Percentiles rank a stretch among this genome's conserved stretches.
Evolutionary conservation across 2,329 filamentous ascomycete genomes (phyloP).

Genomic region (Sclerotinia minor): DNA sequence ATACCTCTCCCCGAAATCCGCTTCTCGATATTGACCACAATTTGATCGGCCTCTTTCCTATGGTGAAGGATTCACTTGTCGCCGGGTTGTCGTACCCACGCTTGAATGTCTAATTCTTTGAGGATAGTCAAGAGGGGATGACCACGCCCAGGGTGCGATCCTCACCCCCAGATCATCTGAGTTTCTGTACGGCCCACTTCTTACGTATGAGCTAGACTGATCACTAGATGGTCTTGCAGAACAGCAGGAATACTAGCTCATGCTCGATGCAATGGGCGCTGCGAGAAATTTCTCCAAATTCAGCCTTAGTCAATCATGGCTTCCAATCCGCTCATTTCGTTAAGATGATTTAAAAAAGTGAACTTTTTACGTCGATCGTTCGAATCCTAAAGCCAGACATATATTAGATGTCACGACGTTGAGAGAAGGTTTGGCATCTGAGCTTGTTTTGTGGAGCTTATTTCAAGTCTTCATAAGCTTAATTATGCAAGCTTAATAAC

Average conservation of each 20-base stretch:
- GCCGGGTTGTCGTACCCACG: not conserved
- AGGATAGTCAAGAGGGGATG: not conserved
- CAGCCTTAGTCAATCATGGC: not conserved
- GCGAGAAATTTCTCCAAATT: not conserved
- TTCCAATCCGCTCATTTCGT: not conserved
- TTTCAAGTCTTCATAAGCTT: not conserved
- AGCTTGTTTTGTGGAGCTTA: conserved; percentile 10
- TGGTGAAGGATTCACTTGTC: no score
- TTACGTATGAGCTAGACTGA: not conserved
- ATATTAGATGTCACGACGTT: not conserved
- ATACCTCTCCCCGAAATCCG: no score
- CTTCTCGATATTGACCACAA: not conserved
- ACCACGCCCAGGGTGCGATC: not conserved
- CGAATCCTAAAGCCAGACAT: not conserved
- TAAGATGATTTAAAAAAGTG: not conserved
- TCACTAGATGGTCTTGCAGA: not conserved
- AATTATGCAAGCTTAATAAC: not conserved
- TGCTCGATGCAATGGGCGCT: not conserved
- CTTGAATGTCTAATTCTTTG: not conserved
- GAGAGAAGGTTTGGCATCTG: not conserved
- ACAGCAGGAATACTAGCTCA: not conserved
- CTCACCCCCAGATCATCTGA: not conserved
- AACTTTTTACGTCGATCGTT: not conserved
- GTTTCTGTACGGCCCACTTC: not conserved
- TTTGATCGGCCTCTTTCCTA: not conserved